Evolutionary conservation across 1,284 basidiomycete species (phyloP).

Genomic region (Lentinula novae-zelandiae): DNA sequence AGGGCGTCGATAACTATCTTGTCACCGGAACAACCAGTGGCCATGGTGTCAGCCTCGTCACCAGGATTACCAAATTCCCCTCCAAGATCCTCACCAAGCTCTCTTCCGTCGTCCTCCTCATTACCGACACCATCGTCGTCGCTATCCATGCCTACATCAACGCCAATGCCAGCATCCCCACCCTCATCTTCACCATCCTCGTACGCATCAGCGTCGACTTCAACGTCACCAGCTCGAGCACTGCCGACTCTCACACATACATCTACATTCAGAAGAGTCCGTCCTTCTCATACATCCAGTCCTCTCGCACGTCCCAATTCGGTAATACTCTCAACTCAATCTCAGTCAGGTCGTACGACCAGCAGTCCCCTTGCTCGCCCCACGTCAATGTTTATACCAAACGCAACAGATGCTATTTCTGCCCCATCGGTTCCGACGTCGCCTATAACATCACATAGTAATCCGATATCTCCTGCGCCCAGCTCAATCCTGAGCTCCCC

Average conservation of each 20-base stretch:
- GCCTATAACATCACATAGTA: not conserved
- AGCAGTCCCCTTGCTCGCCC: not conserved
- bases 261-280: constrained; percentile 61
- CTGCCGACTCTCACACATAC: constrained; percentile 25
- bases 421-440: constrained; percentile 1
- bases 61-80: not conserved
- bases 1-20: too few species aligned
- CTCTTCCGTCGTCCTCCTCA: not conserved
- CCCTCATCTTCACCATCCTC: constrained; percentile 17
- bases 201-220: constrained; percentile 15
- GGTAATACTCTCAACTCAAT: not conserved
- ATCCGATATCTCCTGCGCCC: not conserved
- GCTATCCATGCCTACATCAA: not conserved
- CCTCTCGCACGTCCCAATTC: constrained; percentile 1
- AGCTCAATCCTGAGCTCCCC: too few species aligned
- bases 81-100: not conserved
- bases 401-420: constrained; percentile 7
- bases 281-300: constrained; percentile 32
- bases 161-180: constrained; percentile 7
- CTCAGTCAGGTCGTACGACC: too few species aligned
- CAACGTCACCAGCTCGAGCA: constrained; percentile 12
- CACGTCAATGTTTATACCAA: not conserved
- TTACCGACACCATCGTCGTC: not conserved
- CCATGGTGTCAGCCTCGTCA: not conserved
- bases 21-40: too few species aligned